Percentiles rank a stretch among this genome's conserved stretches.
Evolutionary conservation across 768 basidiomycete species (phyloP).

Genomic region (Naematelia encephala): DNA sequence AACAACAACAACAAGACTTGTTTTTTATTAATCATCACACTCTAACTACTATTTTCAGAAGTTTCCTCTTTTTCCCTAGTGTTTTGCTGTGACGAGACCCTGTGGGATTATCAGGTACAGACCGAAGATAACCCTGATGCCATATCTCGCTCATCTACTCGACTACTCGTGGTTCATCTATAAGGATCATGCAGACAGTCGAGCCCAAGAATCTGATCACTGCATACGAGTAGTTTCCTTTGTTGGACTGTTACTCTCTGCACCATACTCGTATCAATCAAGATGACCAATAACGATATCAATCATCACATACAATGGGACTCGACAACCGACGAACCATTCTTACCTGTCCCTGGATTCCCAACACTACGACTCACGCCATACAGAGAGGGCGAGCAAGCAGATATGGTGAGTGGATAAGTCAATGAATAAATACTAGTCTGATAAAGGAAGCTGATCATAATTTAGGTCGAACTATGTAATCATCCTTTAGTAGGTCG

Average conservation of each 20-base stretch:
- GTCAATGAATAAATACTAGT: too few species aligned
- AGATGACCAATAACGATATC: neutral
- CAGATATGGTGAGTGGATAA: conserved; percentile 2
- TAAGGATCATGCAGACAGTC: neutral
- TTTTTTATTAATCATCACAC: too few species aligned
- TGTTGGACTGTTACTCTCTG: neutral
- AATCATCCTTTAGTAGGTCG: neutral
- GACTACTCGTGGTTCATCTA: neutral
- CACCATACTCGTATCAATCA: neutral
- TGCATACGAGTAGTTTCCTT: neutral
- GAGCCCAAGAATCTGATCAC: neutral
- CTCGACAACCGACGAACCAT: neutral
- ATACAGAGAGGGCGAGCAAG: neutral
- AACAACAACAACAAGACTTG: too few species aligned
- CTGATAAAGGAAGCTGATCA: too few species aligned
- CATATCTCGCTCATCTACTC: neutral
- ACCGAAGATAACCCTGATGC: neutral
- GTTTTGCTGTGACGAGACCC: too few species aligned
- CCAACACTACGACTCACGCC: neutral
- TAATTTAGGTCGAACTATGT: conserved; percentile 2
- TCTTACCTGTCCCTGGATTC: neutral
- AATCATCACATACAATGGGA: neutral
- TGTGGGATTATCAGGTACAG: too few species aligned
- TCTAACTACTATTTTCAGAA: too few species aligned
- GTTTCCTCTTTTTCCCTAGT: too few species aligned